Percentiles rank a stretch among this genome's conserved stretches.
Evolutionary conservation across 495 filamentous ascomycete genomes (phyloP).

Genomic region (Cairneyella variabilis): DNA sequence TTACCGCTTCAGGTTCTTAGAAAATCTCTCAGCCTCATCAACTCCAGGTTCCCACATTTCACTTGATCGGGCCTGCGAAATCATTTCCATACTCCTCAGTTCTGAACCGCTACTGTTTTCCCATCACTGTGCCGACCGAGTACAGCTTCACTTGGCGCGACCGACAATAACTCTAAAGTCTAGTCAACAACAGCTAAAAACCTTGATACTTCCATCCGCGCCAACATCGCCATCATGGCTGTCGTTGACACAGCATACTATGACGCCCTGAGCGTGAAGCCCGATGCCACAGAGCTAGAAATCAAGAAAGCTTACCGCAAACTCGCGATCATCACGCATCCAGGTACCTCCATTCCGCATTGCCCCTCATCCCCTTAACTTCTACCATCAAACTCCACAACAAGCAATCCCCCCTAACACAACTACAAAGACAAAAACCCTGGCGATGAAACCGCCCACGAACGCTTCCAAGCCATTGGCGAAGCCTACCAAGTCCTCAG

Average conservation of each 20-base stretch:
- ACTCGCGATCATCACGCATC: slow-evolving; percentile 74
- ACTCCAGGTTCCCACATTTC: too few relatives aligned
- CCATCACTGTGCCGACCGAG: too few relatives aligned
- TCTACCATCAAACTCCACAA: neutral
- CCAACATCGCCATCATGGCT: slow-evolving; percentile 28
- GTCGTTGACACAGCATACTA: slow-evolving; percentile 87
- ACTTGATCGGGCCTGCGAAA: too few relatives aligned
- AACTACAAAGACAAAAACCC: slow-evolving; percentile 83
- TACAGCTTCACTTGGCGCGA: too few relatives aligned
- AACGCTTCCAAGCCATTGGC: slow-evolving; percentile 90
- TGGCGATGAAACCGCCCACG: slow-evolving; percentile 89
- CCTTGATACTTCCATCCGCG: too few relatives aligned
- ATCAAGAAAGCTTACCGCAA: slow-evolving; percentile 99
- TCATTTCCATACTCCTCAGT: too few relatives aligned
- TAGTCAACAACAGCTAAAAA: too few relatives aligned
- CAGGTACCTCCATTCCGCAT: slow-evolving; percentile 36
- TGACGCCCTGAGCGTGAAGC: slow-evolving; percentile 82
- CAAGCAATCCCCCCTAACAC: neutral
- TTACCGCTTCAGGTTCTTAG: too few relatives aligned
- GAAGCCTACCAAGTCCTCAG: slow-evolving; percentile 98
- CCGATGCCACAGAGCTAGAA: slow-evolving; percentile 87
- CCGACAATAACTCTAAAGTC: too few relatives aligned
- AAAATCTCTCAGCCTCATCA: too few relatives aligned
- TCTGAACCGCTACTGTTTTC: too few relatives aligned
- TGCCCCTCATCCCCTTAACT: slow-evolving; percentile 8